Evolutionary conservation across 495 filamentous ascomycete genomes (phyloP).

Genomic region (Trichoderma orchidacearum): DNA sequence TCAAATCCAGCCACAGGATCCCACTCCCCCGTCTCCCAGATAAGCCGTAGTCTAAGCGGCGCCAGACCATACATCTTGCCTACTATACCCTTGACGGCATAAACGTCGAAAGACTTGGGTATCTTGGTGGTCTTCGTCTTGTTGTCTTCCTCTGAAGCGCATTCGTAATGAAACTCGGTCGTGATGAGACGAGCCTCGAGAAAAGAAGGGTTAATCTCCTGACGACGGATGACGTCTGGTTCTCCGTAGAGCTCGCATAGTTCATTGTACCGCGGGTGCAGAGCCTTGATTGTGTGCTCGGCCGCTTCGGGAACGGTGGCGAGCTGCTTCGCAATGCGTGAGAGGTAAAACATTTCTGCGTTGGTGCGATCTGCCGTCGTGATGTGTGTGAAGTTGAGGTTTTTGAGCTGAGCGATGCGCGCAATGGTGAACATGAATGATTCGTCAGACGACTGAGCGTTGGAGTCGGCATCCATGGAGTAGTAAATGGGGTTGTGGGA

Average conservation of each 20-base stretch:
- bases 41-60: slow-evolving; percentile 49
- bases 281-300: slow-evolving; percentile 36
- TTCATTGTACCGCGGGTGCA: slow-evolving; percentile 56
- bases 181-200: slow-evolving; percentile 61
- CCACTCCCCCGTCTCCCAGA: slow-evolving; percentile 76
- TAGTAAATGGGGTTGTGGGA: slow-evolving; percentile 75
- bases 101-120: slow-evolving; percentile 66
- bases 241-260: slow-evolving; percentile 63
- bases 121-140: slow-evolving; percentile 34
- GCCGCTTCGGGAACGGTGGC: slow-evolving; percentile 40
- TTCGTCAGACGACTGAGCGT: slow-evolving; percentile 49
- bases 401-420: slow-evolving; percentile 51
- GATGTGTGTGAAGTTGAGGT: slow-evolving; percentile 70
- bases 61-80: slow-evolving; percentile 52
- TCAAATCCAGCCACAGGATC: slow-evolving; percentile 59
- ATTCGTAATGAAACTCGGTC: slow-evolving; percentile 37
- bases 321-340: slow-evolving; percentile 61
- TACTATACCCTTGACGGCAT: slow-evolving; percentile 64
- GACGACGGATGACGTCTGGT: slow-evolving; percentile 38
- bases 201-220: slow-evolving; percentile 45
- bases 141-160: slow-evolving; percentile 9
- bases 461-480: slow-evolving; percentile 29
- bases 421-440: slow-evolving; percentile 78
- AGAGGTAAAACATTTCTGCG: slow-evolving; percentile 86
- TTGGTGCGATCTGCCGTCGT: slow-evolving; percentile 60